A percentile compares a stretch with the other conserved stretches of the same genome.
These are phyloP conservation scores for Tricladium varicosporioides DNA, from an alignment of 2,329 filamentous ascomycete genomes.

Conservation along the genomic window DNA sequence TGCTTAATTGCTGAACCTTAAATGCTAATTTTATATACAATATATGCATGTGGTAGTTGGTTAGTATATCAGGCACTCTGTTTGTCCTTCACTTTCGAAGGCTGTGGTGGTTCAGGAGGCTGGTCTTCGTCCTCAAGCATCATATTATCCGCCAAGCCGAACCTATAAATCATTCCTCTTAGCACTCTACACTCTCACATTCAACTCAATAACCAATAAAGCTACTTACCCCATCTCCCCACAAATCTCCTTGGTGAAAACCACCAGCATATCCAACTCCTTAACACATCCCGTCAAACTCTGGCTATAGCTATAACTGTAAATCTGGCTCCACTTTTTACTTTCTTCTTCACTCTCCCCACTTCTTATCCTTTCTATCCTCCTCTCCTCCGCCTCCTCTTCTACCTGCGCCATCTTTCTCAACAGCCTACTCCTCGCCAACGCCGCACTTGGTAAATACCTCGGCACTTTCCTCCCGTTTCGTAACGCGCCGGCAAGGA, in stretches of 20 bases:
- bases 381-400: slow-evolving; percentile 24
- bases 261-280: slow-evolving; percentile 53
- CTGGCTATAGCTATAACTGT: slow-evolving; percentile 53
- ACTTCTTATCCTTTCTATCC: slow-evolving; percentile 5
- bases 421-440: slow-evolving; percentile 50
- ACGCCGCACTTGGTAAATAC: slow-evolving; percentile 56
- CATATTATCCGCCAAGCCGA: too few species aligned
- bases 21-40: too few species aligned
- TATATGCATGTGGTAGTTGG: too few species aligned
- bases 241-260: slow-evolving; percentile 56
- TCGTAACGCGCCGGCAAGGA: slow-evolving; percentile 54
- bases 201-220: not conserved
- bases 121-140: too few species aligned
- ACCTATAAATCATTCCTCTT: too few species aligned
- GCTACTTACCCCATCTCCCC: slow-evolving; percentile 46
- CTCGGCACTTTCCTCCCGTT: slow-evolving; percentile 48
- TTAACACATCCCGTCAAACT: slow-evolving; percentile 51
- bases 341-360: slow-evolving; percentile 27
- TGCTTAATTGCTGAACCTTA: too few species aligned
- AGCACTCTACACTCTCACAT: too few species aligned
- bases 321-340: slow-evolving; percentile 55
- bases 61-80: too few species aligned
- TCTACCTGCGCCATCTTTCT: slow-evolving; percentile 50
- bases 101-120: too few species aligned
- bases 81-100: too few species aligned